These are phyloP conservation scores for Uncinocarpus reesii DNA, from an alignment of 2,329 filamentous ascomycete species.

Conservation along the genomic window DNA sequence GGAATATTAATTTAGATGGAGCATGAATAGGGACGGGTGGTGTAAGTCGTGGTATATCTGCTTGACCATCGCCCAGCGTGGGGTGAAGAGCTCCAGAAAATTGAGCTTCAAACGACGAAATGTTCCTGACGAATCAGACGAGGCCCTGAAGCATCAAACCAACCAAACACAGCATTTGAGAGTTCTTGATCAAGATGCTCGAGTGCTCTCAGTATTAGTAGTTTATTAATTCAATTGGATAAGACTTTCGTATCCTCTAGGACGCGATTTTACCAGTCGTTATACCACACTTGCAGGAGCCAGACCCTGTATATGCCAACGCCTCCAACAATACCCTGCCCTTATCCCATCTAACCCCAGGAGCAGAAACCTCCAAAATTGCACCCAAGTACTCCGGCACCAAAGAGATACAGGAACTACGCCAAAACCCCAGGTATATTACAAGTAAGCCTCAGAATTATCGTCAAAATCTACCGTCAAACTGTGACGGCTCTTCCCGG, in stretches of 20 bases:
- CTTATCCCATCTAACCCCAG: neutral
- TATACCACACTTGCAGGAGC: neutral
- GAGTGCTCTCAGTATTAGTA: neutral
- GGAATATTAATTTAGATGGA: neutral
- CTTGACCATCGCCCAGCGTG: slow-evolving; percentile 4
- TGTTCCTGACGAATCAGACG: slow-evolving; percentile 7
- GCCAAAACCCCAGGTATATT: slow-evolving; percentile 1
- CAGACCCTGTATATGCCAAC: neutral
- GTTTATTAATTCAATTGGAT: too few species aligned
- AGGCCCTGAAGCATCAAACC: neutral
- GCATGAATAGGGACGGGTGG: neutral
- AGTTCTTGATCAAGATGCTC: neutral
- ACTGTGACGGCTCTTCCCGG: slow-evolving; percentile 30
- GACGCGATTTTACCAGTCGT: neutral
- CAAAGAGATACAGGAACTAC: neutral
- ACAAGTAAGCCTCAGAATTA: slow-evolving; percentile 10
- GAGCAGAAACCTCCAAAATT: neutral
- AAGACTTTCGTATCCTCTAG: too few species aligned
- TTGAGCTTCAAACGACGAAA: slow-evolving; percentile 8
- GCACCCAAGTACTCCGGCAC: neutral
- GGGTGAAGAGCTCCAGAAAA: slow-evolving; percentile 13
- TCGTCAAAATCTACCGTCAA: slow-evolving; percentile 20
- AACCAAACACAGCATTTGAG: neutral
- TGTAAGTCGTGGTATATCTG: neutral
- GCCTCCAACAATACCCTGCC: neutral